Evolutionary conservation across 2,329 filamentous ascomycete species (phyloP).

Genomic region (Colletotrichum neosansevieriae): DNA sequence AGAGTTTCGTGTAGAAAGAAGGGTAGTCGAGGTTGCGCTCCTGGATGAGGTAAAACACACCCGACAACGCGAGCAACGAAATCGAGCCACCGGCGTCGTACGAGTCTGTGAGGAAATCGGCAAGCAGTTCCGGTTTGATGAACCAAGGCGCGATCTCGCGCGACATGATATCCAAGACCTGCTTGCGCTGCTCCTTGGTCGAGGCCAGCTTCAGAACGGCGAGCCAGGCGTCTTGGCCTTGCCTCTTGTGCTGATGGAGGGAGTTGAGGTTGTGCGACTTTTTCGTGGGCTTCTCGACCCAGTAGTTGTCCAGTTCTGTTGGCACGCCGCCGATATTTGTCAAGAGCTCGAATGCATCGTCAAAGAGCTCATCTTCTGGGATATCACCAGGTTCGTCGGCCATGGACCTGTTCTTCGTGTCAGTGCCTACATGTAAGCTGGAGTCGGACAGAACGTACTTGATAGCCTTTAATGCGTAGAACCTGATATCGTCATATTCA

Average conservation of each 20-base stretch:
- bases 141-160: slow-evolving; percentile 91
- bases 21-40: slow-evolving; percentile 97
- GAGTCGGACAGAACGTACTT: slow-evolving; percentile 64
- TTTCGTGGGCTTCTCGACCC: slow-evolving; percentile 72
- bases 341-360: slow-evolving; percentile 72
- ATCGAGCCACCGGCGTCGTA: slow-evolving; percentile 89
- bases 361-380: slow-evolving; percentile 57
- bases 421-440: slow-evolving; percentile 11
- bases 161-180: slow-evolving; percentile 80
- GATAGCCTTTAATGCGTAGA: slow-evolving; percentile 81
- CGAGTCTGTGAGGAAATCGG: slow-evolving; percentile 96
- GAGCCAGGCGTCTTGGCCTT: slow-evolving; percentile 89
- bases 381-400: slow-evolving; percentile 41
- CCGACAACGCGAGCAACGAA: slow-evolving; percentile 88
- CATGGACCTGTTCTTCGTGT: slow-evolving; percentile 49
- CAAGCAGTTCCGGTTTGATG: slow-evolving; percentile 85
- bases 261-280: slow-evolving; percentile 76
- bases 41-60: slow-evolving; percentile 94
- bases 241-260: slow-evolving; percentile 78
- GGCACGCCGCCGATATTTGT: slow-evolving; percentile 78
- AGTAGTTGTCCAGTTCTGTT: slow-evolving; percentile 77
- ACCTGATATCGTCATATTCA: slow-evolving; percentile 86
- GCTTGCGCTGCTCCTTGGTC: slow-evolving; percentile 81
- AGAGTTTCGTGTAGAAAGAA: slow-evolving; percentile 92
- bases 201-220: slow-evolving; percentile 77